Percentiles rank a stretch among this genome's conserved stretches.
Evolutionary conservation across 345 rosid genomes (phyloP).

Genomic region (Eucalyptus marginata): DNA sequence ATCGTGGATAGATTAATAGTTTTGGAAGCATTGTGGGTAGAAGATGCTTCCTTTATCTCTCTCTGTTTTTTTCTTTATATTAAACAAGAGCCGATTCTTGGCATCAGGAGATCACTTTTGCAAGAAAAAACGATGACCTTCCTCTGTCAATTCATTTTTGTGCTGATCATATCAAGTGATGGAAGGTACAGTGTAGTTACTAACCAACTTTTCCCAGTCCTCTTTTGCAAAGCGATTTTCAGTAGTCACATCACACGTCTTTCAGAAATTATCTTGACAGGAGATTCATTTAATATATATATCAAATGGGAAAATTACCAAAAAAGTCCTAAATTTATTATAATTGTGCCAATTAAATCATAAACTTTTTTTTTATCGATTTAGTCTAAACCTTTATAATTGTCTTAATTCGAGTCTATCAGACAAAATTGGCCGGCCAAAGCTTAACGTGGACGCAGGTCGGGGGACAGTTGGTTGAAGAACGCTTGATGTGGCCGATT

Average conservation of each 20-base stretch:
- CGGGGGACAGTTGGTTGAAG: fast-evolving
- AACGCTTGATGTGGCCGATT: too few relatives aligned
- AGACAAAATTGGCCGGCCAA: too few relatives aligned
- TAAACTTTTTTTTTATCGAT: too few relatives aligned
- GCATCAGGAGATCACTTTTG: neutral
- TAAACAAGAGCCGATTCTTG: neutral
- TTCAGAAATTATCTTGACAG: neutral
- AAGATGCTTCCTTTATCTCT: neutral
- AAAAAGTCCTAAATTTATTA: too few relatives aligned
- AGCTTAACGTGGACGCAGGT: too few relatives aligned
- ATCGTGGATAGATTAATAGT: neutral
- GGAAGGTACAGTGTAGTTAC: neutral
- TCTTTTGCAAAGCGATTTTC: neutral
- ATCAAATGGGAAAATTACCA: too few relatives aligned
- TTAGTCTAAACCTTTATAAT: too few relatives aligned
- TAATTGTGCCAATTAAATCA: too few relatives aligned
- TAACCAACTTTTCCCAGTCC: neutral
- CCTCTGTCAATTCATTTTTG: neutral
- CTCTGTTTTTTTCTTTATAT: neutral
- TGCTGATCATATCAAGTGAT: neutral
- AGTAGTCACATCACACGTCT: neutral
- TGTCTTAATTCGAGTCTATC: too few relatives aligned
- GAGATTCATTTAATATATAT: too few relatives aligned
- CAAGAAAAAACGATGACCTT: neutral
- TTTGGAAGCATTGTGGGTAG: neutral